Percentiles rank a stretch among this genome's conserved stretches.
phyloP scores from a whole-genome alignment of 2,329 filamentous ascomycete species.

The Aspergillus ruber region DNA sequence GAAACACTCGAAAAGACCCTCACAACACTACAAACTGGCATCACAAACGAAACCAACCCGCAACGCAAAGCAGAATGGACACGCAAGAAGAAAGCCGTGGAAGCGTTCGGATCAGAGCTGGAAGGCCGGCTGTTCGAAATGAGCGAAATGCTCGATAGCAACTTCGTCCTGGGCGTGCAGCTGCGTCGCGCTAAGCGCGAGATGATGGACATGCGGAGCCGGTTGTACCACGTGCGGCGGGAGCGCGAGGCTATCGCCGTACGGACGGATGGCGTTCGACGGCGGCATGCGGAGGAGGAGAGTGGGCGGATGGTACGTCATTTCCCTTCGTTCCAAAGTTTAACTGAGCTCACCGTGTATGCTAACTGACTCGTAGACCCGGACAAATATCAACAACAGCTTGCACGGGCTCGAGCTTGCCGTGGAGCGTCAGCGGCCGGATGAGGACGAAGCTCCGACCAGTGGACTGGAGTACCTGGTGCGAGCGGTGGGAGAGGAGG shows the following conservation, averaged over 20 bases:
- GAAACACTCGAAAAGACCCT: conserved; percentile 45
- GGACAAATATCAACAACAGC: conserved; percentile 36
- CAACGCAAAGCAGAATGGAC: conserved; percentile 35
- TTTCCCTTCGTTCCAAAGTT: not conserved
- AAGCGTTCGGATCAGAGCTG: conserved; percentile 44
- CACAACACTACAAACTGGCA: conserved; percentile 35
- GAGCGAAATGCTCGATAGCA: conserved; percentile 47
- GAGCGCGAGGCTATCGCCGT: conserved; percentile 45
- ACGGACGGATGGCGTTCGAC: conserved; percentile 44
- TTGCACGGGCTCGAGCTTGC: conserved; percentile 37
- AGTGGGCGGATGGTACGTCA: conserved; percentile 26
- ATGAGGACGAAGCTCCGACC: conserved; percentile 10
- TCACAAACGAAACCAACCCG: conserved; percentile 34
- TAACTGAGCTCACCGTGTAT: not conserved
- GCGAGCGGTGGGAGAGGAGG: conserved; percentile 34
- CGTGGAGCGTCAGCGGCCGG: conserved; percentile 32
- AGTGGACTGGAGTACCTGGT: conserved; percentile 37
- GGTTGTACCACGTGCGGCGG: conserved; percentile 43
- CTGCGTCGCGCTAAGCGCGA: conserved; percentile 40
- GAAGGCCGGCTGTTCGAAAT: conserved; percentile 46
- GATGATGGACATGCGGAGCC: conserved; percentile 40
- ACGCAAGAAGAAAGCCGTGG: conserved; percentile 42
- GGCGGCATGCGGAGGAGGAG: conserved; percentile 35
- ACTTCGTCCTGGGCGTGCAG: conserved; percentile 41
- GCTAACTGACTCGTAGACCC: conserved; percentile 20